Evolutionary conservation across 805 yeast genomes (phyloP).

Genomic region (Ogataea naganishii): DNA sequence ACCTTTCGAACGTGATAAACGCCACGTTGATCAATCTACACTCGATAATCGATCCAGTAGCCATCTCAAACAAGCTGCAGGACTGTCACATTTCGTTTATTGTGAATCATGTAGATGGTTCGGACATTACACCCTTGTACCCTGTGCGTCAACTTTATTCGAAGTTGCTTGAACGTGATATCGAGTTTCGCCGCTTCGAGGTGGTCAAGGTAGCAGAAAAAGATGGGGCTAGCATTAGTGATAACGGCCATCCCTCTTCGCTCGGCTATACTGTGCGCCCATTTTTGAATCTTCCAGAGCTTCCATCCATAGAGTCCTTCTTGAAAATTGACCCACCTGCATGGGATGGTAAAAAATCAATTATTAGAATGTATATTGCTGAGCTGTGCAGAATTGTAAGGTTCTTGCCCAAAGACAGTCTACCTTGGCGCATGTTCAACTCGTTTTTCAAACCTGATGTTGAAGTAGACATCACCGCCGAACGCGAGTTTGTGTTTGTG

Average conservation of each 20-base stretch:
- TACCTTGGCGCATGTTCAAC: constrained; percentile 16
- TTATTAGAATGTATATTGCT: constrained; percentile 20
- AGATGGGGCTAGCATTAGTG: constrained; percentile 26
- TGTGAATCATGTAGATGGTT: constrained; percentile 50
- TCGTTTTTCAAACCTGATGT: constrained; percentile 20
- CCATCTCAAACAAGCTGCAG: constrained; percentile 31
- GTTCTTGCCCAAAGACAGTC: constrained; percentile 9
- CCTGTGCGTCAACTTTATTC: constrained; percentile 55
- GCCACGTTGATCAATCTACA: constrained; percentile 22
- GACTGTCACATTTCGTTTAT: constrained; percentile 57
- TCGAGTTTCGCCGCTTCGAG: constrained; percentile 40
- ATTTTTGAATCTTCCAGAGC: constrained; percentile 14
- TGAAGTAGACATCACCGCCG: constrained; percentile 13
- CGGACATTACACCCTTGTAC: constrained; percentile 55
- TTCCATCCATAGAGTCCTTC: constrained; percentile 19
- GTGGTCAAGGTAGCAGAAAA: constrained; percentile 1
- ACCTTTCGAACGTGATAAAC: constrained; percentile 18
- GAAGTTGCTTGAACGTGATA: constrained; percentile 55
- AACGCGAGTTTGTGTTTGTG: constrained; percentile 15
- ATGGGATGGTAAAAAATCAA: constrained; percentile 25
- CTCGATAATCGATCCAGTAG: constrained; percentile 20
- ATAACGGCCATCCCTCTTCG: too few species aligned
- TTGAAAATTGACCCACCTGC: constrained; percentile 20
- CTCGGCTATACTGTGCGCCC: constrained; percentile 12
- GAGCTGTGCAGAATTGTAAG: constrained; percentile 18